These are phyloP conservation scores for Dactylella cylindrospora DNA, from an alignment of 2,329 filamentous ascomycete genomes.

Conservation along the genomic window DNA sequence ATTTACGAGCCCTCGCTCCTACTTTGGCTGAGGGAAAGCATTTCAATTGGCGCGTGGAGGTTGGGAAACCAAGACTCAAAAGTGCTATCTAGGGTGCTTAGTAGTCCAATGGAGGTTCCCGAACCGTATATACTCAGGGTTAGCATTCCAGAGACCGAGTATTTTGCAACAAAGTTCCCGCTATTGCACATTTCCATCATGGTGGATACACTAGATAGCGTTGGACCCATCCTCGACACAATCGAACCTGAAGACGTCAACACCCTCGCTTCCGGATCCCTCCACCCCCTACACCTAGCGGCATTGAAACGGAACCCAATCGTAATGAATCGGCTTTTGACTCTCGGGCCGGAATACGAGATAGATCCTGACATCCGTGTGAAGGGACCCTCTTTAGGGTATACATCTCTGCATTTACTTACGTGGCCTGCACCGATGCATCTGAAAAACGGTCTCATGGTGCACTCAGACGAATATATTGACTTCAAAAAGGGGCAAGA, in stretches of 20 bases:
- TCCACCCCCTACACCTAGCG: slow-evolving; percentile 2
- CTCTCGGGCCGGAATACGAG: background rate
- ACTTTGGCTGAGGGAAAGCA: background rate
- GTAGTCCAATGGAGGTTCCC: background rate
- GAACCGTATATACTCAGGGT: background rate
- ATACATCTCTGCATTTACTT: background rate
- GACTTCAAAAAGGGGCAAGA: background rate
- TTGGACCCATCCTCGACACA: background rate
- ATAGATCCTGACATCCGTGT: slow-evolving; percentile 3
- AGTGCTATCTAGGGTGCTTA: background rate
- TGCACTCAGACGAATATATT: background rate
- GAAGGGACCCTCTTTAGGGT: slow-evolving; percentile 7
- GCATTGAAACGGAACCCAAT: slow-evolving; percentile 1
- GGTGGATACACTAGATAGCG: background rate
- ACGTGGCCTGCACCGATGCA: background rate
- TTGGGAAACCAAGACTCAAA: background rate
- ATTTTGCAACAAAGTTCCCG: background rate
- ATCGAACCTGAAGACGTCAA: background rate
- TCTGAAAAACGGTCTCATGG: background rate
- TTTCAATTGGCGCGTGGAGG: background rate
- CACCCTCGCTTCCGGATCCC: background rate
- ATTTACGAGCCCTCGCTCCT: background rate
- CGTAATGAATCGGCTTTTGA: background rate
- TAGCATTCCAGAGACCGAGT: background rate
- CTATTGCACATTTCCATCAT: slow-evolving; percentile 3